Evolutionary conservation across 2,329 filamentous ascomycete genomes (phyloP).

Genomic region (Fusarium abutilonis): DNA sequence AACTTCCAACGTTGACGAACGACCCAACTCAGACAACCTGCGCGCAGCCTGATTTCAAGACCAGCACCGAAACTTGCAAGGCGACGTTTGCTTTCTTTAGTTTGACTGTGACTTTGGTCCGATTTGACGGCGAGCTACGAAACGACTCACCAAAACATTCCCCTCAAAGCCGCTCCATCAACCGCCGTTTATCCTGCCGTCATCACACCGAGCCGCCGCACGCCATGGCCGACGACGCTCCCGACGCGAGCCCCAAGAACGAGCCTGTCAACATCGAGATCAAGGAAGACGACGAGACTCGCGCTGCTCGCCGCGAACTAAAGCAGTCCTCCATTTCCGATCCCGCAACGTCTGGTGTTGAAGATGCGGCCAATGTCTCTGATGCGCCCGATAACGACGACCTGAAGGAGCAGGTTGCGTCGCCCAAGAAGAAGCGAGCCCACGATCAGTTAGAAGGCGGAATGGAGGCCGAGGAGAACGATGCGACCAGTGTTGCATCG

Average conservation of each 20-base stretch:
- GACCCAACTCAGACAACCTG: conserved; percentile 37
- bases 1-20: conserved; percentile 31
- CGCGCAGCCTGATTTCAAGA: conserved; percentile 30
- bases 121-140: background rate
- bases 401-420: conserved; percentile 61
- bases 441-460: conserved; percentile 67
- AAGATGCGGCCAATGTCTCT: conserved; percentile 48
- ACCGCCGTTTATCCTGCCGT: conserved; percentile 20
- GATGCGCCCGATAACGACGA: conserved; percentile 53
- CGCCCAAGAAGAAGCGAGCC: conserved; percentile 73
- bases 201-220: conserved; percentile 33
- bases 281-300: conserved; percentile 70
- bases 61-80: conserved; percentile 17
- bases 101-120: background rate
- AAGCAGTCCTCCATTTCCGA: conserved; percentile 72
- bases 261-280: conserved; percentile 49
- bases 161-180: conserved; percentile 1
- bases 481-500: conserved; percentile 54
- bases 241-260: conserved; percentile 54
- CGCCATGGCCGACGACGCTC: conserved; percentile 58
- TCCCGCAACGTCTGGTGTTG: conserved; percentile 42
- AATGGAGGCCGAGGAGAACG: conserved; percentile 55
- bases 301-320: conserved; percentile 70
- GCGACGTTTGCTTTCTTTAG: background rate
- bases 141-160: background rate